Conservation (phyloP, 1,284 basidiomycete species). For the Papiliotrema nemorosa region DNA sequence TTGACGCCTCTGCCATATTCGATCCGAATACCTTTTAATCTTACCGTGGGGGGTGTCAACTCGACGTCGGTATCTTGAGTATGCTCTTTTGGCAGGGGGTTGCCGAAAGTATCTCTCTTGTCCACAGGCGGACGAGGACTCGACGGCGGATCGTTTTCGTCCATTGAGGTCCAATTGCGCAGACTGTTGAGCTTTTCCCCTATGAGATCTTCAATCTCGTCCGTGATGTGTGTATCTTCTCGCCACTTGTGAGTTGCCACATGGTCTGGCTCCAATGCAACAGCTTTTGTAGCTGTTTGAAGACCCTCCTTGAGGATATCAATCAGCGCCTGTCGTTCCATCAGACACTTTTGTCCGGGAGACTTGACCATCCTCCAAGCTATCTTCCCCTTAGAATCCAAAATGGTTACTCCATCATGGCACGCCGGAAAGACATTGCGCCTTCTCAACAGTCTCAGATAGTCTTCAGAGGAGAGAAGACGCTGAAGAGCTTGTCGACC, state of each 20-base stretch:
- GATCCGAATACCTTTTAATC: background rate
- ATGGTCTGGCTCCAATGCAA: no score
- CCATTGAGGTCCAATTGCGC: no score
- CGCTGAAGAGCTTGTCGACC: conserved; percentile 9
- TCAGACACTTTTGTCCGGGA: conserved; percentile 9
- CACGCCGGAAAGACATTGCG: conserved; percentile 4
- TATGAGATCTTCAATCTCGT: no score
- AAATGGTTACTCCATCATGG: conserved; percentile 22
- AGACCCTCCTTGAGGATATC: conserved; percentile 6
- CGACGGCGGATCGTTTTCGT: no score
- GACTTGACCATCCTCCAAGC: conserved; percentile 11
- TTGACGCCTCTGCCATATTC: conserved; percentile 5
- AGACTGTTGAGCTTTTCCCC: no score
- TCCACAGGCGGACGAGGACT: no score
- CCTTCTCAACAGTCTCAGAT: conserved; percentile 1
- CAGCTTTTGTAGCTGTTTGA: no score
- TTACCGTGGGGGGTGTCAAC: background rate
- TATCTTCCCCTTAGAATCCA: conserved; percentile 3
- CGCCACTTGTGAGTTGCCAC: no score
- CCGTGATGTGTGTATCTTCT: no score
- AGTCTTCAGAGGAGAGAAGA: conserved; percentile 8
- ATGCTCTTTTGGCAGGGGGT: no score
- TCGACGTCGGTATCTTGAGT: background rate
- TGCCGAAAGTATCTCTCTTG: no score
- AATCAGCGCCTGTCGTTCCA: conserved; percentile 15